Conservation (phyloP, 73 alveolate genomes). For the Effrenium voratum region DNA sequence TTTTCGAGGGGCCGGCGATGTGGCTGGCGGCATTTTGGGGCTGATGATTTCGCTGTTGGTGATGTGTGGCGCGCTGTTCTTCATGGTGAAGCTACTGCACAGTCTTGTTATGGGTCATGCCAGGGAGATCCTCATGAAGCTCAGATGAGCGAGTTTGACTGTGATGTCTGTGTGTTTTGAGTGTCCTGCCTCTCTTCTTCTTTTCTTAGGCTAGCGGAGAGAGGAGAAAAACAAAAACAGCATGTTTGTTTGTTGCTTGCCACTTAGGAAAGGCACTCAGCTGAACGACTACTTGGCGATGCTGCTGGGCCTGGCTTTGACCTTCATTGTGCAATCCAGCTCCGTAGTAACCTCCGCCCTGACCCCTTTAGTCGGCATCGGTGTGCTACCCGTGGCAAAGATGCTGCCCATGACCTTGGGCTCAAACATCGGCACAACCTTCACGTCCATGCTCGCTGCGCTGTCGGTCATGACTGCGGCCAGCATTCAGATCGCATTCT, state of each 20-base stretch:
- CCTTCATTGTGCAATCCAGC: conserved; percentile 38
- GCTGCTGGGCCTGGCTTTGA: neutral
- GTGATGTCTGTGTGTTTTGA: too few relatives aligned
- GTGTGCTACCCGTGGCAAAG: neutral
- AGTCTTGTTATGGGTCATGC: conserved; percentile 42
- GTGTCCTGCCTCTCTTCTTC: too few relatives aligned
- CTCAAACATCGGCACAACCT: conserved; percentile 82
- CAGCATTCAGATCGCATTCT: conserved; percentile 49
- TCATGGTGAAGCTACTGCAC: conserved; percentile 23
- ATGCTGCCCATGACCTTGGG: conserved; percentile 72
- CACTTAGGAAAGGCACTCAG: too few relatives aligned
- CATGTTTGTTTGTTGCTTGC: too few relatives aligned
- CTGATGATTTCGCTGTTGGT: neutral
- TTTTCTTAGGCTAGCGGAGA: too few relatives aligned
- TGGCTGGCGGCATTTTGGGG: conserved; percentile 37
- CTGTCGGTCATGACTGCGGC: conserved; percentile 3
- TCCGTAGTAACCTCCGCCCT: conserved; percentile 16
- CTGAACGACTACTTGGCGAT: conserved; percentile 49
- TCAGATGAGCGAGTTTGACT: too few relatives aligned
- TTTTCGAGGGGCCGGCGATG: neutral
- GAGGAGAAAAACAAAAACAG: too few relatives aligned
- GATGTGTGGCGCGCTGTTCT: conserved; percentile 7
- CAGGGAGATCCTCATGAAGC: conserved; percentile 33
- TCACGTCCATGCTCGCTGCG: conserved; percentile 60
- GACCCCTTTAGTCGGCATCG: conserved; percentile 36